Evolutionary conservation across 441 rosid genomes (phyloP), one percentile per base, ranked within the genome.

Genomic region (Euphorbia neoarborescens): DNA sequence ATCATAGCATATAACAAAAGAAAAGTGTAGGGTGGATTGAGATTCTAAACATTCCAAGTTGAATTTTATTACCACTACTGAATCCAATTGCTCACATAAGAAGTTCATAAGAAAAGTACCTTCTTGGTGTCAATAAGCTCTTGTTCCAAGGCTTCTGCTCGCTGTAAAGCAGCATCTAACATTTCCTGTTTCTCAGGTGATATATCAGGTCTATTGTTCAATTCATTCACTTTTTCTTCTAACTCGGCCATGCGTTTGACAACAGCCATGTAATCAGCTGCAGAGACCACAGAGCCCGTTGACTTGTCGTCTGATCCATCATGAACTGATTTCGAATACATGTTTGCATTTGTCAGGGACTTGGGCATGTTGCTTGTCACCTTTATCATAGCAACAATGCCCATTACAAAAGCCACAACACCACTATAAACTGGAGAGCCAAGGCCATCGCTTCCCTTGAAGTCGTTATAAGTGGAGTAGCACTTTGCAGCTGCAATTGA

Each of bases 141-240:
- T 79, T 84, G 85, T 81, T 92, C 98, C 83, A 90, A 78, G 60
- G 81, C 68, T 42, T 82, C 85, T 53, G 87, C 88, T 59, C 94
- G 80, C 70, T 75, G 75, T 14, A 89, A 50, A 27, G 98, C 96
- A 74, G 84, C 80, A 70, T 85, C 81, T 73, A 88, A 71, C 87
- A 87, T 78, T 76, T 89, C 94, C 77, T 90, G 94, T 76, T 89
- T 90, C 71, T 89, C 90, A 0, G 90, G 81, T 28, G 92, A 84
- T 82, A 90, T 81, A 54, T 78, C 64, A 17, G 94, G 88, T 76
- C 80, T 86, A 27, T 25, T 44, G 71, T 79, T 85, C 74, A 89
- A 77, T 68, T 77, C 77, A 42, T 40, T 71, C 56, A 89, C 83
- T 71, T 78, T 87, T 57, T 88, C 91, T 79, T 90, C 98, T 81